Percentiles rank a stretch among this genome's conserved stretches.
Conservation (phyloP, 2,329 filamentous ascomycete genomes). For the Fusarium phyllophilum region DNA sequence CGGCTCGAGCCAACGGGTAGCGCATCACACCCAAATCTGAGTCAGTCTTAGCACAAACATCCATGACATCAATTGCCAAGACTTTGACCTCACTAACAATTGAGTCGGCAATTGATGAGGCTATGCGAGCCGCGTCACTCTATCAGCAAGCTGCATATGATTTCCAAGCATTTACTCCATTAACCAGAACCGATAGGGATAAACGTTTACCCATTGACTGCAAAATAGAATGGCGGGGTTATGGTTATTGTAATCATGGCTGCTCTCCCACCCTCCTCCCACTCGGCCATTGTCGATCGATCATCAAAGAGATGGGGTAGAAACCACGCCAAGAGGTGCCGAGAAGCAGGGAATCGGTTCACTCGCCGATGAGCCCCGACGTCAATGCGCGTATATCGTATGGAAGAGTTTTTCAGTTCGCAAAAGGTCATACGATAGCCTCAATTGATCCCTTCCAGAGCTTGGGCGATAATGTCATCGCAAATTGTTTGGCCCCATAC, state of each 20-base stretch:
- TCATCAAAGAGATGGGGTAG: neutral
- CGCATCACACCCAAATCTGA: neutral
- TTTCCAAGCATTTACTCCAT: conserved; percentile 1
- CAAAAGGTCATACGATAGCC: neutral
- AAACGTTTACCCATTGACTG: neutral
- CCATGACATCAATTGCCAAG: conserved; percentile 3
- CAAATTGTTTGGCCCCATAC: neutral
- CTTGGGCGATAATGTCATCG: neutral
- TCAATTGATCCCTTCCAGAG: neutral
- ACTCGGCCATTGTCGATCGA: neutral
- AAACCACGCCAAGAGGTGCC: neutral
- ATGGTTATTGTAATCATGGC: neutral
- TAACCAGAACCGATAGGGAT: neutral
- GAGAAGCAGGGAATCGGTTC: neutral
- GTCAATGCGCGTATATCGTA: neutral
- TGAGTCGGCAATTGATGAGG: neutral
- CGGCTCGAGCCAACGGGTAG: no score
- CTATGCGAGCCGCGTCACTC: conserved; percentile 1
- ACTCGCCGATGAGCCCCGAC: neutral
- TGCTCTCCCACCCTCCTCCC: conserved; percentile 1
- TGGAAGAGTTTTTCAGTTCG: neutral
- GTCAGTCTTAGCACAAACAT: neutral
- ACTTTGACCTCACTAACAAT: neutral
- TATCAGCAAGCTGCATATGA: neutral
- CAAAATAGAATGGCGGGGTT: neutral